Evolutionary conservation across 2,329 filamentous ascomycete genomes (phyloP).

Genomic region (Colletotrichum graminicola): DNA sequence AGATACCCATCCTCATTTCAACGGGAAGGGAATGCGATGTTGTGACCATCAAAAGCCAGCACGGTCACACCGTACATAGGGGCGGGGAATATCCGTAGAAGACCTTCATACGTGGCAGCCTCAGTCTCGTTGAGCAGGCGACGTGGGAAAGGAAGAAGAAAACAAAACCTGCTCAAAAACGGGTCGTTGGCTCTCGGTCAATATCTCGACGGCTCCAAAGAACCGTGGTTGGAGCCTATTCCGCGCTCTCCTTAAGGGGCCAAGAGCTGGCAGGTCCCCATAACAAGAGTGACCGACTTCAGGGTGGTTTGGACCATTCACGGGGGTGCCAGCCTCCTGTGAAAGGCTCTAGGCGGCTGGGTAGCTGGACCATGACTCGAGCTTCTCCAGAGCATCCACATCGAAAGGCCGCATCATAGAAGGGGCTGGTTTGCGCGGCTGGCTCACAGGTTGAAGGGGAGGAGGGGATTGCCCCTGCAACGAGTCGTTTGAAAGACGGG

Average conservation of each 20-base stretch:
- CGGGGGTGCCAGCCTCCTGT: conserved; percentile 5
- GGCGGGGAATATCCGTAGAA: background rate
- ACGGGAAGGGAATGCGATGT: conserved; percentile 6
- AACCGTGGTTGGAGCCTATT: conserved; percentile 10
- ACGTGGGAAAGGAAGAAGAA: conserved; percentile 10
- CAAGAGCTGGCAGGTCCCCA: conserved; percentile 16
- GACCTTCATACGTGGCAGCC: background rate
- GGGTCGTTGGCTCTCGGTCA: background rate
- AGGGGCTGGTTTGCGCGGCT: conserved; percentile 16
- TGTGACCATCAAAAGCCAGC: conserved; percentile 12
- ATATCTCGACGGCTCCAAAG: background rate
- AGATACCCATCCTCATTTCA: conserved; percentile 18
- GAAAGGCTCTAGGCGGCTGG: conserved; percentile 21
- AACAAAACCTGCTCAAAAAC: background rate
- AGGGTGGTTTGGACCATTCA: conserved; percentile 26
- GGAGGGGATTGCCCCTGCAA: conserved; percentile 31
- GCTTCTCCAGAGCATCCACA: conserved; percentile 39
- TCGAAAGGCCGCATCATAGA: conserved; percentile 11
- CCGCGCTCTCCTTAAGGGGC: conserved; percentile 13
- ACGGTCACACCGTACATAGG: background rate
- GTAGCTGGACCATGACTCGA: conserved; percentile 30
- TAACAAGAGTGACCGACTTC: conserved; percentile 18
- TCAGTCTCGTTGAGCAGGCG: conserved; percentile 9
- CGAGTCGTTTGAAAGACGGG: conserved; percentile 31
- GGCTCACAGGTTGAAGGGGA: background rate